Conservation (phyloP, 1,139 yeast species). For the Kodamaea fungicola region DNA sequence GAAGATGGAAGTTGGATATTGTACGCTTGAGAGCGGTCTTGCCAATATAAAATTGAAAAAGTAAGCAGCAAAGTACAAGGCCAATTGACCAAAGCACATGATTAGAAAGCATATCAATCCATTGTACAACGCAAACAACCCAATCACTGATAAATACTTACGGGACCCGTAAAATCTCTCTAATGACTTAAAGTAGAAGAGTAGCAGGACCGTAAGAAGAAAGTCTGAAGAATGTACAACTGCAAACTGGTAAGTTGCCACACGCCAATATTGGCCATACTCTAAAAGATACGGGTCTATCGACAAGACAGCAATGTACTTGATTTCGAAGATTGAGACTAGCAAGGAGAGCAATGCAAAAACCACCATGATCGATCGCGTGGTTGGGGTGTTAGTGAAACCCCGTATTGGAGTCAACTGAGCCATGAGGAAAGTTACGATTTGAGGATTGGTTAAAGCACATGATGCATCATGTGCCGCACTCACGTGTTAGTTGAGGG, state of each 20-base stretch:
- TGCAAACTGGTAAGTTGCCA: conserved; percentile 51
- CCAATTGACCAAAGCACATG: conserved; percentile 38
- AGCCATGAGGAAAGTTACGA: conserved; percentile 7
- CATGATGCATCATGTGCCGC: too few species aligned
- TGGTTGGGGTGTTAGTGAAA: conserved; percentile 57
- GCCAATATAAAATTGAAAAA: conserved; percentile 11
- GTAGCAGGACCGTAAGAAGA: conserved; percentile 45
- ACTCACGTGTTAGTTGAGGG: too few species aligned
- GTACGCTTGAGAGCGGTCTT: neutral
- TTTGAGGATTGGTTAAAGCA: too few species aligned
- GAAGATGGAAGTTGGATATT: conserved; percentile 28
- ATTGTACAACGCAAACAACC: conserved; percentile 34
- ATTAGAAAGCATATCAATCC: conserved; percentile 29
- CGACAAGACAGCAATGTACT: conserved; percentile 50
- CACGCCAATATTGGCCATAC: conserved; percentile 70
- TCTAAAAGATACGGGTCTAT: conserved; percentile 58
- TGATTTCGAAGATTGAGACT: conserved; percentile 54
- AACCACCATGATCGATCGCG: conserved; percentile 41
- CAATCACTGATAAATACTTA: conserved; percentile 45
- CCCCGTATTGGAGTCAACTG: conserved; percentile 44
- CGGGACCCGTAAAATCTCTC: conserved; percentile 66
- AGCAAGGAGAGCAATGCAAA: conserved; percentile 46
- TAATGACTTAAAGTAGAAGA: conserved; percentile 58
- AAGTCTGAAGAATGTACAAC: conserved; percentile 68
- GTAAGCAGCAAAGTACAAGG: conserved; percentile 29